Conservation (phyloP, 352 stramenopile species). For the Phytophthora sp. region DNA sequence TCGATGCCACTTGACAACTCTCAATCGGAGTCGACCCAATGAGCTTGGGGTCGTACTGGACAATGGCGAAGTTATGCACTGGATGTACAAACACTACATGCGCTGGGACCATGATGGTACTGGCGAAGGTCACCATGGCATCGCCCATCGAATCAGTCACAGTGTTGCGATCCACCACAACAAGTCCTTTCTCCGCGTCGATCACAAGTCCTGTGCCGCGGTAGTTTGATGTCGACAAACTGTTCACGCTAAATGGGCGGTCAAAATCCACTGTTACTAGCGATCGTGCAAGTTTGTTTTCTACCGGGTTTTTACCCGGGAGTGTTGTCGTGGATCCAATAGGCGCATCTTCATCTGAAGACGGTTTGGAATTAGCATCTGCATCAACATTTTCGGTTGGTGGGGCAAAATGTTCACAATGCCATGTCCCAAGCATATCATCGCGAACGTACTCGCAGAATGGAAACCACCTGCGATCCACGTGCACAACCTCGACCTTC, state of each 20-base stretch:
- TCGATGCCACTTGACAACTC: conserved; percentile 73
- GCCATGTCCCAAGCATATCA: conserved; percentile 80
- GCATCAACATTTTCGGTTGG: neutral
- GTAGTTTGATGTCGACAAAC: conserved; percentile 86
- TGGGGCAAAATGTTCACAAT: conserved; percentile 69
- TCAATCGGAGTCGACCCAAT: conserved; percentile 86
- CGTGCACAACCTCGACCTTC: conserved; percentile 86
- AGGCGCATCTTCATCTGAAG: conserved; percentile 19
- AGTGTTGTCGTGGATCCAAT: conserved; percentile 84
- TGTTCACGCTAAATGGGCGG: conserved; percentile 87
- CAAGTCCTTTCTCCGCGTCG: conserved; percentile 83
- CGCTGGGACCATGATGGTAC: conserved; percentile 88
- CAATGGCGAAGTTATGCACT: conserved; percentile 93
- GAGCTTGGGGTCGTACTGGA: conserved; percentile 91
- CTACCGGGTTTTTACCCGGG: conserved; percentile 81
- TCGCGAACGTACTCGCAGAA: conserved; percentile 85
- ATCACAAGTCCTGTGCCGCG: conserved; percentile 90
- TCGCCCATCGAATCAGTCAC: conserved; percentile 90
- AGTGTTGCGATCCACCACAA: conserved; percentile 93
- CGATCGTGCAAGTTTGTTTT: conserved; percentile 83
- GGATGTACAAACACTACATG: conserved; percentile 93
- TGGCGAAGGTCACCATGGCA: conserved; percentile 90
- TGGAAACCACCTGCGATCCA: conserved; percentile 93
- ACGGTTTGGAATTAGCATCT: too few species aligned
- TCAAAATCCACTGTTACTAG: conserved; percentile 89